Conservation (phyloP, 1,139 yeast species). For the Suzukiozyma palmioleophila region DNA sequence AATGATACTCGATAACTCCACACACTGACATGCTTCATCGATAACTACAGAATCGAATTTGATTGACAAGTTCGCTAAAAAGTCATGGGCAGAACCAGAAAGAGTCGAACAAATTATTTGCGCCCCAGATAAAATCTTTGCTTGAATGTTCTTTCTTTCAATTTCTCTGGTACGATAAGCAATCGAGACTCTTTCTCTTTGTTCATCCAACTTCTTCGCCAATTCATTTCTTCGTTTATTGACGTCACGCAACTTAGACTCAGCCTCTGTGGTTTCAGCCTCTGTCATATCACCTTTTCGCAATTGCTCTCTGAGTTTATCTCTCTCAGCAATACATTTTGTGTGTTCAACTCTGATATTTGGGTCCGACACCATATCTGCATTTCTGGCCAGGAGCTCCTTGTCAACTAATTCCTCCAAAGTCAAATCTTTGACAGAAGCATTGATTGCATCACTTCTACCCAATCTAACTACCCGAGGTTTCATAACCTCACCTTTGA, state of each 20-base stretch:
- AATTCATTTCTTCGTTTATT: constrained; percentile 60
- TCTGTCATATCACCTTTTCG: constrained; percentile 30
- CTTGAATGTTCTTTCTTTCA: constrained; percentile 71
- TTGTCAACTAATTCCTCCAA: constrained; percentile 83
- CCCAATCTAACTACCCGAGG: constrained; percentile 90
- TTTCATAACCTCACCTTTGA: constrained; percentile 50
- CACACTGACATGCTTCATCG: constrained; percentile 98
- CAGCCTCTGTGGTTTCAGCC: constrained; percentile 40
- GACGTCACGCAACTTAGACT: constrained; percentile 49
- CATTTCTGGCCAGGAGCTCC: constrained; percentile 45
- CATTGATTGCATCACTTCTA: constrained; percentile 81
- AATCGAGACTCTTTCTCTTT: constrained; percentile 67
- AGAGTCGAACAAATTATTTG: constrained; percentile 89
- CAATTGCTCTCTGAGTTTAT: constrained; percentile 39
- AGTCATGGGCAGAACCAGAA: constrained; percentile 93
- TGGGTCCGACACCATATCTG: constrained; percentile 38
- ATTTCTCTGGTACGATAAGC: constrained; percentile 74
- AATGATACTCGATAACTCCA: constrained; percentile 85
- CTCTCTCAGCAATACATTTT: constrained; percentile 48
- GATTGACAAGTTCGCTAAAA: constrained; percentile 68
- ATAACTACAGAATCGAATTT: constrained; percentile 90
- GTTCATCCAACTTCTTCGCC: constrained; percentile 72
- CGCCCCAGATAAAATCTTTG: constrained; percentile 67
- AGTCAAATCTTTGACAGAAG: constrained; percentile 77
- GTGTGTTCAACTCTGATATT: constrained; percentile 50